Conservation (phyloP, 306 rosid genomes). For the Ormosia emarginata region DNA sequence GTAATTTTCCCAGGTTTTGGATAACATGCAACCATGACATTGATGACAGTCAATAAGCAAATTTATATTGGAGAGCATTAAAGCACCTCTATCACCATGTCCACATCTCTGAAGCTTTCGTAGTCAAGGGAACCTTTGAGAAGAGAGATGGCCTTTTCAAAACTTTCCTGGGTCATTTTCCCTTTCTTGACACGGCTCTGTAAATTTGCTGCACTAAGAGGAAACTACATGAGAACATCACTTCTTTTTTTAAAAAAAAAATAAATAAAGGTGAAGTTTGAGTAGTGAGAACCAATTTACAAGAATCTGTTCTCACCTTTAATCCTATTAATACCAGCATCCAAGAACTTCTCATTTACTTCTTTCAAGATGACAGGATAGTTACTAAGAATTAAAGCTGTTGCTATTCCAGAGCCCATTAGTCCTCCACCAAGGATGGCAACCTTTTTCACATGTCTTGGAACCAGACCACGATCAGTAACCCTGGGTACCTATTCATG, state of each 20-base stretch:
- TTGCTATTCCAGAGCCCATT: constrained; percentile 98
- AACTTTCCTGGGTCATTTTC: constrained; percentile 62
- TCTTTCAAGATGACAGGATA: constrained; percentile 86
- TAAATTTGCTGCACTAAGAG: constrained; percentile 68
- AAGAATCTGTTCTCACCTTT: constrained; percentile 54
- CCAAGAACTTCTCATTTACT: constrained; percentile 80
- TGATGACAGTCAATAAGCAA: not conserved
- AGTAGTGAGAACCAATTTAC: constrained; percentile 15
- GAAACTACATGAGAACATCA: constrained; percentile 1
- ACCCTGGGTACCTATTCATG: constrained; percentile 78
- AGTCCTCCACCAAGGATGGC: constrained; percentile 95
- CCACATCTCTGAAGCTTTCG: constrained; percentile 81
- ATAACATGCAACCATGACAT: constrained; percentile 10
- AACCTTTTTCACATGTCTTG: constrained; percentile 73
- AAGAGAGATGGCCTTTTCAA: constrained; percentile 67
- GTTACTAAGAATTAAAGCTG: constrained; percentile 71
- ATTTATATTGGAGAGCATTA: not conserved
- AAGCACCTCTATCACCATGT: constrained; percentile 93
- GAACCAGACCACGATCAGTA: constrained; percentile 80
- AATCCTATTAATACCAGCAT: constrained; percentile 82
- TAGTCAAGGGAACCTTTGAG: constrained; percentile 74
- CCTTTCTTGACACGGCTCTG: constrained; percentile 89
- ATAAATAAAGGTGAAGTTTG: not conserved
- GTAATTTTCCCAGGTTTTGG: not conserved
- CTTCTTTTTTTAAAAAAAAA: not conserved